Evolutionary conservation across 345 rosid genomes (phyloP).

Genomic region (Acer yangbiense): DNA sequence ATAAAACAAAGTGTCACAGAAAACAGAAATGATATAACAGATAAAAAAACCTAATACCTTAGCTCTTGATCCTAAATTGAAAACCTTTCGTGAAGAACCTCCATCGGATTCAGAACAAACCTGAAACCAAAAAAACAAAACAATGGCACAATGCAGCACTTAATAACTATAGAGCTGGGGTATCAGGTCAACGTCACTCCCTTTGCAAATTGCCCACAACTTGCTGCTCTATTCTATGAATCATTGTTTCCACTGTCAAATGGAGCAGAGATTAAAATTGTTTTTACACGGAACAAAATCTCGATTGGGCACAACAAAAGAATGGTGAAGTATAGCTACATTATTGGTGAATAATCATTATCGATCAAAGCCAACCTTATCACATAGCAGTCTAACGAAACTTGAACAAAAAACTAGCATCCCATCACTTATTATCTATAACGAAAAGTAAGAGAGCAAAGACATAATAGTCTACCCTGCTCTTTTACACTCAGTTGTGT

Average conservation of each 20-base stretch:
- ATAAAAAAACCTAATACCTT: too few relatives aligned
- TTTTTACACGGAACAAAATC: not conserved
- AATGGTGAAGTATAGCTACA: not conserved
- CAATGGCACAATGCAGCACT: too few relatives aligned
- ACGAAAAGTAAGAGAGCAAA: not conserved
- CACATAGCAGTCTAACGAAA: not conserved
- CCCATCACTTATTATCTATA: not conserved
- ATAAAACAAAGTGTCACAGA: too few relatives aligned
- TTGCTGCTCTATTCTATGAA: too few relatives aligned
- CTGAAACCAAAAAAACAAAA: not conserved
- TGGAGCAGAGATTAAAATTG: too few relatives aligned
- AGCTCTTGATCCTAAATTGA: too few relatives aligned
- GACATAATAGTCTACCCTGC: not conserved
- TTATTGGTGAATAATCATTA: not conserved
- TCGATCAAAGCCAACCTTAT: not conserved
- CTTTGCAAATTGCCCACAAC: too few relatives aligned
- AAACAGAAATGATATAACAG: too few relatives aligned
- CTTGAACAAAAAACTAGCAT: not conserved
- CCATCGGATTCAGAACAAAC: not conserved
- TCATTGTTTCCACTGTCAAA: not conserved
- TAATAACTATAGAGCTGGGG: not conserved
- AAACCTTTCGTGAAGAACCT: not conserved
- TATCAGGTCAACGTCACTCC: too few relatives aligned
- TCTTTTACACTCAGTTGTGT: not conserved
- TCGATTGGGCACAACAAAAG: not conserved